Evolutionary conservation across 139 green algal genomes (phyloP).

Genomic region (Diplosphaera chodatii): DNA sequence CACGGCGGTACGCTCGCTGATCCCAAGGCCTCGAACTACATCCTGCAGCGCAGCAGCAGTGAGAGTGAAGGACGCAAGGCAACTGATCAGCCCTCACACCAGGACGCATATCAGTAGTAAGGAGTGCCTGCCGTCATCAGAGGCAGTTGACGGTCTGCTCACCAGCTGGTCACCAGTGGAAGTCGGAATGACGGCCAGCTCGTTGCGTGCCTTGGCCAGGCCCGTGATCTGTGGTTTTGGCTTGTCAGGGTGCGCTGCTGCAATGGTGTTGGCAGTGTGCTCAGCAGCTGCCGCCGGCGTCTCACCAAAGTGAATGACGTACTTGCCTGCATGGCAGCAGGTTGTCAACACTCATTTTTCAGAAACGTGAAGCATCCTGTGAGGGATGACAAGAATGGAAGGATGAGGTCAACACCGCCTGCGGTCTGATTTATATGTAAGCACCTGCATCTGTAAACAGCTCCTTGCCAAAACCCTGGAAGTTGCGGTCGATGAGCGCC

Average conservation of each 20-base stretch:
- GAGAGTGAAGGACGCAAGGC: too few species aligned
- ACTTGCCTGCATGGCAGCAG: conserved; percentile 78
- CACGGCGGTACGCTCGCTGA: conserved; percentile 69
- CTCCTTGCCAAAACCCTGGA: conserved; percentile 72
- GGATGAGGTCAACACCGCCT: too few species aligned
- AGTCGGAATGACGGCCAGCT: conserved; percentile 63
- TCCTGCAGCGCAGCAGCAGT: conserved; percentile 30
- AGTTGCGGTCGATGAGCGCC: conserved; percentile 84
- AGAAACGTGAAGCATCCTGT: too few species aligned
- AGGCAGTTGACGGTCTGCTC: not conserved
- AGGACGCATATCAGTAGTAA: not conserved
- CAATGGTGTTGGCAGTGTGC: conserved; percentile 21
- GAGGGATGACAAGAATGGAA: too few species aligned
- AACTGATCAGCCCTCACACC: not conserved
- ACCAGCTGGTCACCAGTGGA: conserved; percentile 67
- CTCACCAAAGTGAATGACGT: conserved; percentile 80
- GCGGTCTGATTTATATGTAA: too few species aligned
- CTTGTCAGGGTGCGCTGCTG: conserved; percentile 37
- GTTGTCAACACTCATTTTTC: too few species aligned
- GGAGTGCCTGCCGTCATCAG: too few species aligned
- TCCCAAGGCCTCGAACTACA: conserved; percentile 33
- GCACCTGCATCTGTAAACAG: conserved; percentile 55
- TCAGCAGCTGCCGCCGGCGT: conserved; percentile 35
- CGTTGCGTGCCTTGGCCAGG: conserved; percentile 45
- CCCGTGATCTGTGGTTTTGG: conserved; percentile 36